Evolutionary conservation across 1,284 basidiomycete genomes (phyloP).

Genomic region (Microbotryomycetes sp.): DNA sequence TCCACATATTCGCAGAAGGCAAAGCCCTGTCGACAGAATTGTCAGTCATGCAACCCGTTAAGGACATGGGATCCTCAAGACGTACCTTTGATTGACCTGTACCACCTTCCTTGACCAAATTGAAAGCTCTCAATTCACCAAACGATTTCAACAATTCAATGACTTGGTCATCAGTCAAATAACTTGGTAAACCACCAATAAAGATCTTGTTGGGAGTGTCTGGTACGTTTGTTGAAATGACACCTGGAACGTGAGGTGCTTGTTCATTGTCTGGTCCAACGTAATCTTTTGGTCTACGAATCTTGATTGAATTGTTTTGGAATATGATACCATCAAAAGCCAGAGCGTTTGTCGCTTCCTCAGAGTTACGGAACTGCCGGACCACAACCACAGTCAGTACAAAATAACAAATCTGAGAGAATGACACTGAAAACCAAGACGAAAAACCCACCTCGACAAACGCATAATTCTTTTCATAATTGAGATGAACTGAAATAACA

Average conservation of each 20-base stretch:
- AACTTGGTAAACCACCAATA: constrained; percentile 89
- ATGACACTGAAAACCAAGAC: background rate
- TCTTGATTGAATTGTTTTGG: constrained; percentile 83
- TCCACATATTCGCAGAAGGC: constrained; percentile 99
- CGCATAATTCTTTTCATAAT: constrained; percentile 96
- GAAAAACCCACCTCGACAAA: constrained; percentile 72
- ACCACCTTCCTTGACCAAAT: constrained; percentile 88
- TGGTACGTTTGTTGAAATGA: constrained; percentile 92
- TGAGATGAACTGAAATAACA: constrained; percentile 86
- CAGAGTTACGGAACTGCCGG: constrained; percentile 83
- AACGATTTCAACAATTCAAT: constrained; percentile 96
- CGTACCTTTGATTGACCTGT: constrained; percentile 79
- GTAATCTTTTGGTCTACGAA: constrained; percentile 95
- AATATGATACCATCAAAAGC: constrained; percentile 95
- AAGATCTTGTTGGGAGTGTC: constrained; percentile 98
- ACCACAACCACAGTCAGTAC: background rate
- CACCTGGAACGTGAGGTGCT: constrained; percentile 77
- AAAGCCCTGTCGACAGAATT: constrained; percentile 62
- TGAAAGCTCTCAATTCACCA: constrained; percentile 94
- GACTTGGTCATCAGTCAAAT: constrained; percentile 94
- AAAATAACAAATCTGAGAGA: background rate
- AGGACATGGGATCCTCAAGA: constrained; percentile 3
- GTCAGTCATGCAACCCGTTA: background rate
- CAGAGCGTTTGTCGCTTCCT: constrained; percentile 93
- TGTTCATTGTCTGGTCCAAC: constrained; percentile 54